Evolutionary conservation across 2,329 filamentous ascomycete species (phyloP), one percentile per base, ranked within the genome.

Genomic region (Neofusicoccum sp.): DNA sequence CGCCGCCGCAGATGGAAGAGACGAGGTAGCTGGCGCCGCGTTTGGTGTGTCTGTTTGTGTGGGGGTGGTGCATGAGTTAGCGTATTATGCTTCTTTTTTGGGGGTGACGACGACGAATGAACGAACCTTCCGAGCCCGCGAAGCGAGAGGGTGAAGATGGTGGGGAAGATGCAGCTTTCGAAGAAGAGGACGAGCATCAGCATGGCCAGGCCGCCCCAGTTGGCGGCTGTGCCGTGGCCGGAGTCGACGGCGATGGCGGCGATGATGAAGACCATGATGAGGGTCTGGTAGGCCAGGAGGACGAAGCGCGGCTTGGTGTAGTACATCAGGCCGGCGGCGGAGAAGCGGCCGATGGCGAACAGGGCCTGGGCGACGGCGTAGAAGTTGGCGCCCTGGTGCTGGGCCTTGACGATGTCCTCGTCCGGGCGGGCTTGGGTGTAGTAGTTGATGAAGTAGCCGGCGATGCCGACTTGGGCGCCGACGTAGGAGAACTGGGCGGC

Each of bases 401-500:
- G 74, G 16, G 73, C 67, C 6, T 67, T 64, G 34, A 69, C 70
- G 49, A 64, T 43, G 33, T 22, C 48, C 11, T 71, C 62, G 43
- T 76, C 68, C 6, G 74, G 74, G 22, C 73, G 71, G 1, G 75
- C 73, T 58, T 77, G 69, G 8, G 68, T 67, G 62, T 70, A 75
- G 69, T 70, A 77, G 69, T 77, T 77, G 70, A 77, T 77, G 71
- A 77, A 77, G 69, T 71, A 75, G 39, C 76, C 75, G 1, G 87
- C 87, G 62, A 89, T 85, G 62, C 84, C 85, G 37, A 89, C 80
- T 72, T 77, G 74, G 16, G 72, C 73, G 48, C 73, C 74, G 43
- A 81, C 75, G 70, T 89, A 88, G 73, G 83, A 89, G 68, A 87
- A 84, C 74, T 83, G 68, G 3, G 70, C 72, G 2, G 71, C 70